Percentiles rank a stretch among this genome's conserved stretches.
Evolutionary conservation across 139 green algal species (phyloP).

Genomic region (Tetratostichococcus sp.): DNA sequence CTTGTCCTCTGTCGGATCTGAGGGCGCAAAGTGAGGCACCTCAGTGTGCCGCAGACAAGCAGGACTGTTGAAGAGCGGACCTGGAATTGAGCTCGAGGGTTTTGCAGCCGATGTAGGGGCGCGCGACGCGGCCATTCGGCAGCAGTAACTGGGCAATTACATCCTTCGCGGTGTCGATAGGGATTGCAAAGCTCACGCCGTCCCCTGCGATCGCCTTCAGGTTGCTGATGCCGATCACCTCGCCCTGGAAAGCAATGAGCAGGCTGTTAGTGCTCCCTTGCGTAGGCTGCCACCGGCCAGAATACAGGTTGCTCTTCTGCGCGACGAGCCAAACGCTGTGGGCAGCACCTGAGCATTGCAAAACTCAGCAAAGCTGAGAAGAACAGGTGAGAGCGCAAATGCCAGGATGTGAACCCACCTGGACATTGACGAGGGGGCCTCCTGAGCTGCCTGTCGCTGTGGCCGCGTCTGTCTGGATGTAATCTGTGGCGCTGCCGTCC

Average conservation of each 20-base stretch:
- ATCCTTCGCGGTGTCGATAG: slow-evolving; percentile 59
- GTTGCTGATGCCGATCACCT: slow-evolving; percentile 64
- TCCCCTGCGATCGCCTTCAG: slow-evolving; percentile 72
- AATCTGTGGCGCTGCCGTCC: slow-evolving; percentile 47
- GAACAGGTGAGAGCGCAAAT: slow-evolving; percentile 1
- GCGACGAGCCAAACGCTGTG: too few species aligned
- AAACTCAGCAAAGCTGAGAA: too few species aligned
- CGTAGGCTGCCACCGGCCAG: too few species aligned
- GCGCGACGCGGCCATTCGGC: slow-evolving; percentile 49
- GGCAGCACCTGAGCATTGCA: too few species aligned
- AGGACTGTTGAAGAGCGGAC: neutral
- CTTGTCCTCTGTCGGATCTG: neutral
- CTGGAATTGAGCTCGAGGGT: slow-evolving; percentile 51
- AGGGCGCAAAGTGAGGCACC: neutral
- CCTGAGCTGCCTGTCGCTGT: slow-evolving; percentile 60
- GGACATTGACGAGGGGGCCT: slow-evolving; percentile 69
- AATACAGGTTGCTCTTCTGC: too few species aligned
- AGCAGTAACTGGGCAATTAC: slow-evolving; percentile 46
- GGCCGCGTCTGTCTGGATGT: slow-evolving; percentile 68
- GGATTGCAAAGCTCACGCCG: slow-evolving; percentile 73
- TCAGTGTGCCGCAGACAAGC: neutral
- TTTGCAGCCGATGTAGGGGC: slow-evolving; percentile 70
- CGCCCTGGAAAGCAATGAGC: slow-evolving; percentile 52
- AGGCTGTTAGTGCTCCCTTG: too few species aligned
- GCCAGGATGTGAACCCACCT: too few species aligned